Evolutionary conservation across 768 basidiomycete species (phyloP).

Genomic region (Auricularia sp.): DNA sequence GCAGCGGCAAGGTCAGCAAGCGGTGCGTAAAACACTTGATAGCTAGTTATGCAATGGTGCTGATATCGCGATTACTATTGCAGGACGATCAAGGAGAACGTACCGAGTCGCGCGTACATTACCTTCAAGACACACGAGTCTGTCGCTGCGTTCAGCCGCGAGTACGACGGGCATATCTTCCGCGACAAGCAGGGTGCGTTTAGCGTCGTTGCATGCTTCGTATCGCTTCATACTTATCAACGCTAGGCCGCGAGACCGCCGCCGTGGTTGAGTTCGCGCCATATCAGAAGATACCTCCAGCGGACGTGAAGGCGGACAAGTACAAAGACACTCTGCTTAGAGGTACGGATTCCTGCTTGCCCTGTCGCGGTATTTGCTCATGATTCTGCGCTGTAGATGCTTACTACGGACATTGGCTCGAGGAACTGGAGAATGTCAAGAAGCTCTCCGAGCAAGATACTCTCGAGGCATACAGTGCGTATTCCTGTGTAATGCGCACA

Average conservation of each 20-base stretch:
- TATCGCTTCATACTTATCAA: background rate
- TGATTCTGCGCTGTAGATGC: conserved; percentile 43
- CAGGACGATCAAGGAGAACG: conserved; percentile 75
- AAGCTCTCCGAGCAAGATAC: conserved; percentile 48
- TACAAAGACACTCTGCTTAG: conserved; percentile 78
- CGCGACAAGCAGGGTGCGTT: conserved; percentile 78
- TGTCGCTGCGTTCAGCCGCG: conserved; percentile 65
- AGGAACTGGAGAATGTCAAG: conserved; percentile 49
- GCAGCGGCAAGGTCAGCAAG: conserved; percentile 59
- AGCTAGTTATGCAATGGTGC: background rate
- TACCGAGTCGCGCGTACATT: conserved; percentile 85
- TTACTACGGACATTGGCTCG: conserved; percentile 74
- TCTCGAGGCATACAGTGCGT: conserved; percentile 54
- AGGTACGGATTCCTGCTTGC: conserved; percentile 34
- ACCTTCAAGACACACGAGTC: conserved; percentile 71
- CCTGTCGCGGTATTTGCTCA: too few species aligned
- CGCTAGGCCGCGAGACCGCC: conserved; percentile 71
- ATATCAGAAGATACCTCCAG: conserved; percentile 73
- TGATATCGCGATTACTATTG: background rate
- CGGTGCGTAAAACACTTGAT: conserved; percentile 34
- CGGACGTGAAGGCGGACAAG: conserved; percentile 70
- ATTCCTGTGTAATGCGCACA: too few species aligned
- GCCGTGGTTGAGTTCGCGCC: conserved; percentile 93
- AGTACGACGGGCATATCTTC: conserved; percentile 87
- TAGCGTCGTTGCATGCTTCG: background rate